Base-by-base conservation (phyloP, 2,329 filamentous ascomycete genomes). In the Ophiocordyceps sinensis region DNA sequence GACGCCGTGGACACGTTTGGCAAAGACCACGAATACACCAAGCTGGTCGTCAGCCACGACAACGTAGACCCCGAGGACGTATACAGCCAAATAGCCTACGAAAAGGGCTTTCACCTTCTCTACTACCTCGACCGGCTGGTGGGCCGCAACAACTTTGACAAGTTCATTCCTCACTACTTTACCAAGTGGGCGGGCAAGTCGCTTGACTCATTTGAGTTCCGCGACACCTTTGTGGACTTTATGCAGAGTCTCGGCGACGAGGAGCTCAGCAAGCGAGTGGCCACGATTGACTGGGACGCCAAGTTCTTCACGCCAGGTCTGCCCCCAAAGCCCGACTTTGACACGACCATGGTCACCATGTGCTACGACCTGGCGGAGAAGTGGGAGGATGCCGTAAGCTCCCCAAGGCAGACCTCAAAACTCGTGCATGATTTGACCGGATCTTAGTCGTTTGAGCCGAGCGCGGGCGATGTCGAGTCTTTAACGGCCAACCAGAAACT, bases 101-200 rank as follows among this genome's bases (percentile, higher is more conserved):
- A 96, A 58, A 96, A 98, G 64, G 89, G 89, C 4, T 96, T 94
- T 63, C 84, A 85, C 55, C 93, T 96, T 60, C 70, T 98, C 37
- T 95, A 87, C 61, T 80, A 88, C 53, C 77, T 98, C 13, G 91
- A 98, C 54, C 82, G 81, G 37, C 67, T 94, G 2, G 73, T 96
- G 4, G 85, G 86, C 30, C 82, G 84, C 45, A 71, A 81, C n/a
- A 82, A 83, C 57, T 98, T 91, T 66, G 85, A 96, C 68, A 82
- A 79, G 51, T 98, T 96, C 62, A 95, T 96, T 54, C 87, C 88
- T 14, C 79, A 94, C 60, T 95, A 96, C 66, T 96, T 96, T 59
- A 78, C 73, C 28, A 85, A 75, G 32, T 96, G 82, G 75, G 79
- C 83, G 43, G 75, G 76, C 55, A 89, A 87, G 61, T 94, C 86